Evolutionary conservation across 2,329 filamentous ascomycete genomes (phyloP).

Genomic region (Furcasterigmium sp.): DNA sequence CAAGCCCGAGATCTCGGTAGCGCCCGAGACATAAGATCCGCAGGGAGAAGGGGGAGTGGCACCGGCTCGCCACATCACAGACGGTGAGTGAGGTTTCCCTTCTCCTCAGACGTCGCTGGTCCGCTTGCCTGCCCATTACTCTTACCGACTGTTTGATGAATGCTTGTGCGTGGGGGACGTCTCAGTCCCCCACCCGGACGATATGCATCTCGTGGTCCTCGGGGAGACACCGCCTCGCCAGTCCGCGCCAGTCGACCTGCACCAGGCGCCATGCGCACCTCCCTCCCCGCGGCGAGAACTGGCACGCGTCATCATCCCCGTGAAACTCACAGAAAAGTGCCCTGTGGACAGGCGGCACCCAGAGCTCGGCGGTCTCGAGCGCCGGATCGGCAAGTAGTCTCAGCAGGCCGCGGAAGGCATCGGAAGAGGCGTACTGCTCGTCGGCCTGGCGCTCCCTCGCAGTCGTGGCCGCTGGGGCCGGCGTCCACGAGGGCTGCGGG

Average conservation of each 20-base stretch:
- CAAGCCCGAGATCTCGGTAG: slow-evolving; percentile 14
- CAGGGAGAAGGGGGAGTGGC: slow-evolving; percentile 31
- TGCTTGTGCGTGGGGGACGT: no score
- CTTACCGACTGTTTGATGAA: no score
- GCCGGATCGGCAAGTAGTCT: slow-evolving; percentile 39
- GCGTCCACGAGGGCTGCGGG: slow-evolving; percentile 6
- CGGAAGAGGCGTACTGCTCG: slow-evolving; percentile 8
- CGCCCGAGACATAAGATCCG: no score
- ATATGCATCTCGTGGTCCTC: slow-evolving; percentile 16
- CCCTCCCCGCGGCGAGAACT: slow-evolving; percentile 8
- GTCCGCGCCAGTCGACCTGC: slow-evolving; percentile 24
- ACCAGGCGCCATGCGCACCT: slow-evolving; percentile 13
- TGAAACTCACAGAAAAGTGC: slow-evolving; percentile 38
- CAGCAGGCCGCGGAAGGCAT: slow-evolving; percentile 24
- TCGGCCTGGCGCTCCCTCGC: slow-evolving; percentile 9
- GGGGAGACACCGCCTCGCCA: slow-evolving; percentile 22
- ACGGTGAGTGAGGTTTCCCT: no score
- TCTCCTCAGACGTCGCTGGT: no score
- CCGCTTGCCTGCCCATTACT: no score
- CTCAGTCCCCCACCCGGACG: slow-evolving; percentile 8
- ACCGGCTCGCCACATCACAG: no score
- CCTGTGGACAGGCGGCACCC: slow-evolving; percentile 28
- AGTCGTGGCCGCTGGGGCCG: no score
- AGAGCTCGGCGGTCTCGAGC: slow-evolving; percentile 31
- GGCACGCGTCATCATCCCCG: slow-evolving; percentile 17